phyloP scores from a whole-genome alignment of 176 grass and related monocot genomes.

The Urochloa ruziziensis region DNA sequence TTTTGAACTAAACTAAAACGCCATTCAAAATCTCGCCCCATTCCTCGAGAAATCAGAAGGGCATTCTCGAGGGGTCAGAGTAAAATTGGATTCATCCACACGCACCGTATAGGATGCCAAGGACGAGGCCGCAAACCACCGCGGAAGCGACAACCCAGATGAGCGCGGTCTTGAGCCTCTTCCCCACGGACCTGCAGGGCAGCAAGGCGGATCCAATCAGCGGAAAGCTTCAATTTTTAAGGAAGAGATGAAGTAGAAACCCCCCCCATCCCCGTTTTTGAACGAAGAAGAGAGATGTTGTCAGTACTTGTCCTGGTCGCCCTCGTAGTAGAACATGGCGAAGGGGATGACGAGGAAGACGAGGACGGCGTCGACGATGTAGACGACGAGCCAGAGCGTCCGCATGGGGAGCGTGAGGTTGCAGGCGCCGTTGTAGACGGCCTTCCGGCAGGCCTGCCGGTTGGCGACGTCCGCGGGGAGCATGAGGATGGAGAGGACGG shows the following conservation, averaged over 20 bases:
- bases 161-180: conserved; percentile 84
- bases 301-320: conserved; percentile 92
- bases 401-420: conserved; percentile 89
- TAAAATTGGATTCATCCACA: not conserved
- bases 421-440: conserved; percentile 80
- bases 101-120: conserved; percentile 90
- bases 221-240: not conserved
- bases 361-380: conserved; percentile 86
- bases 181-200: conserved; percentile 59
- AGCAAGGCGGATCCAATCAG: conserved; percentile 35
- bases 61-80: not conserved
- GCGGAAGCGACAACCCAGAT: conserved; percentile 77
- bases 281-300: not conserved
- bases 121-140: conserved; percentile 76
- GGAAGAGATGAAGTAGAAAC: not conserved
- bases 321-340: conserved; percentile 99
- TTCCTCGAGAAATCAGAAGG: not conserved
- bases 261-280: not conserved
- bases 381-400: conserved; percentile 83
- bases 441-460: conserved; percentile 61
- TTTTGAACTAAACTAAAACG: not conserved
- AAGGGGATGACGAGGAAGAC: conserved; percentile 96
- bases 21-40: not conserved
- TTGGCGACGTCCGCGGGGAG: conserved; percentile 98
- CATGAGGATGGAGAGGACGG: conserved; percentile 97